Base-by-base conservation (phyloP, 257 asterid genomes). In the Hygrophila difformis region DNA sequence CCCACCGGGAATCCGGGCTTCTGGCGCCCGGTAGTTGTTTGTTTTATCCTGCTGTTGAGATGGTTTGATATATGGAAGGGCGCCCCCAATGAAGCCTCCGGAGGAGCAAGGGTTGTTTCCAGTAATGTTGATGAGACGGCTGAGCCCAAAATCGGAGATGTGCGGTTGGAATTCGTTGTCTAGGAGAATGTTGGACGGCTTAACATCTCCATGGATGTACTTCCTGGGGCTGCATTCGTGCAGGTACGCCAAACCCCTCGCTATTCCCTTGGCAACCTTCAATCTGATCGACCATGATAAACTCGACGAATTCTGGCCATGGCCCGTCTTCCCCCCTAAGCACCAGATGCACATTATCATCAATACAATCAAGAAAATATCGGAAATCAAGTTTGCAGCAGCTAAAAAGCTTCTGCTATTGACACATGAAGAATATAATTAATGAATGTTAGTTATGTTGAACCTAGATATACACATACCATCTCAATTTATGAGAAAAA, bases 191-290 rank as follows among this genome's bases (percentile, higher is more conserved):
- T 89, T 89, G 5, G 96, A 82, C 15, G 96, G 94, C 47, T 82
- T 85, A 12, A 89, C 11, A 41, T 85, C 93, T 26, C 83, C 96
- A 20, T 89, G 98, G 53, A 89, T 79, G 39, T 79, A 89, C 59
- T 89, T 89, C 43, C 94, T 68, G 10, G 96, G 96, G 74, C 93
- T 89, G 58, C 96, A 89, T 59, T 89, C 98, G 29, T 89, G 98
- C 18, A 89, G 82, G 70, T 89, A 85, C 51, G 94, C 94, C 40
- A 89, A 56, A 41, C 94, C 98, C 21, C 85, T 68, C 0, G 92
- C 96, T 1, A 78, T 63, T 20, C 94, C 98, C 58, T 77, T 82
- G 0, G 82, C 75, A 43, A 89, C 66, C 47, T 67, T 79, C 39
- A 89, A 66, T 62, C 98, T 63, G 35, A 63, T 62, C 26, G 81